These are phyloP conservation scores for Blastomyces emzantsi DNA, from an alignment of 2,329 filamentous ascomycete genomes.

Conservation along the genomic window DNA sequence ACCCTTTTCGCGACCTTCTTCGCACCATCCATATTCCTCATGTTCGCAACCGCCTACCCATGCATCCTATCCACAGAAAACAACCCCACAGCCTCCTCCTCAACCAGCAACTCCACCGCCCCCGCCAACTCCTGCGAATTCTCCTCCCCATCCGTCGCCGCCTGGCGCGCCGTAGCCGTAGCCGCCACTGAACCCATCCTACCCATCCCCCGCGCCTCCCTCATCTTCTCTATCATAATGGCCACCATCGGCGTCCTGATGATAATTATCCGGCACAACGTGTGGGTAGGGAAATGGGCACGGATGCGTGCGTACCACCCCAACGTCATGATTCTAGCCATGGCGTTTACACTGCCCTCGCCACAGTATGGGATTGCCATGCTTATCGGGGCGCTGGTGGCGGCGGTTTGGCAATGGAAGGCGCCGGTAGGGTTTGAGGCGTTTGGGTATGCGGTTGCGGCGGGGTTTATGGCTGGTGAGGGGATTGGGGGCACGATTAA, in stretches of 20 bases:
- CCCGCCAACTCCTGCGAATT: conserved; percentile 44
- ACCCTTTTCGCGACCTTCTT: conserved; percentile 57
- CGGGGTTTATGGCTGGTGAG: conserved; percentile 55
- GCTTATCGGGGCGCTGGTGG: conserved; percentile 46
- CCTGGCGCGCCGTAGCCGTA: conserved; percentile 57
- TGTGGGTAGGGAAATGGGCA: conserved; percentile 10
- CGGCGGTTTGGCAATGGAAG: conserved; percentile 48
- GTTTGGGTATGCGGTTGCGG: conserved; percentile 51
- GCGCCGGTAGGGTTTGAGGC: conserved; percentile 47
- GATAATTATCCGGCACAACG: conserved; percentile 9
- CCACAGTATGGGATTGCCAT: conserved; percentile 53
- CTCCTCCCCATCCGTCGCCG: conserved; percentile 52
- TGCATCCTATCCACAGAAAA: conserved; percentile 47
- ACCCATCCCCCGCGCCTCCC: conserved; percentile 45
- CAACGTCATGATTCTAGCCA: conserved; percentile 37
- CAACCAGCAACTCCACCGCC: not conserved
- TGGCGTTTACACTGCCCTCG: conserved; percentile 50
- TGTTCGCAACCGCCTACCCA: conserved; percentile 60
- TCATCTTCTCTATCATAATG: conserved; percentile 46
- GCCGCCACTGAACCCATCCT: conserved; percentile 51
- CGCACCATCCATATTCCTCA: conserved; percentile 57
- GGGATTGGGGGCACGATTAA: conserved; percentile 56
- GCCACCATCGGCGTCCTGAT: conserved; percentile 22
- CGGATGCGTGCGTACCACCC: conserved; percentile 13
- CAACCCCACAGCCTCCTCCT: not conserved